These are phyloP conservation scores for Boletus tylopilopsis DNA, from an alignment of 768 basidiomycete species.

Conservation along the genomic window DNA sequence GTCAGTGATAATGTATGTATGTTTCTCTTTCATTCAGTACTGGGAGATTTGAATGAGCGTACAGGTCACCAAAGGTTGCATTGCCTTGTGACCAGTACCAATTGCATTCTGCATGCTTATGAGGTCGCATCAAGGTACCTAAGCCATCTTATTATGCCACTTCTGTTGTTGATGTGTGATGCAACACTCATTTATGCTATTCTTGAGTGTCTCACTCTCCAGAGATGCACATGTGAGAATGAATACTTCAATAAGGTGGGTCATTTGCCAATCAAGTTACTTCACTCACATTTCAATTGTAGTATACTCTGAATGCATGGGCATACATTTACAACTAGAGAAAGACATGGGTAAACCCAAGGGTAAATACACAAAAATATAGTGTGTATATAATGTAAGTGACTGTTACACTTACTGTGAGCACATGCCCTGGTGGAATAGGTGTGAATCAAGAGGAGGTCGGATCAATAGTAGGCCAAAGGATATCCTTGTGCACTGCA, in stretches of 20 bases:
- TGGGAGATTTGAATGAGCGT: background rate
- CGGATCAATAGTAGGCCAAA: no score
- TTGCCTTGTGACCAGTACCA: conserved; percentile 74
- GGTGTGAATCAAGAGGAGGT: no score
- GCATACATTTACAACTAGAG: conserved; percentile 72
- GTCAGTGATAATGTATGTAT: conserved; percentile 79
- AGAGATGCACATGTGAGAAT: conserved; percentile 85
- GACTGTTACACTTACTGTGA: no score
- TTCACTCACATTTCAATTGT: background rate
- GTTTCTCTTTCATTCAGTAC: background rate
- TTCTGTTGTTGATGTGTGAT: conserved; percentile 94
- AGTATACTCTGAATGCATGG: conserved; percentile 86
- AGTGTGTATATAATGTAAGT: no score
- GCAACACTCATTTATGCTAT: conserved; percentile 83
- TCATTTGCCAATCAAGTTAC: background rate
- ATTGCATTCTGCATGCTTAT: conserved; percentile 77
- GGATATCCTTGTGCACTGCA: no score
- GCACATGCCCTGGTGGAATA: no score
- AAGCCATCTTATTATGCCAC: conserved; percentile 80
- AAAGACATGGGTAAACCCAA: no score
- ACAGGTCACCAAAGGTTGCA: conserved; percentile 77
- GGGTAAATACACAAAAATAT: no score
- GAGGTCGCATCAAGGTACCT: conserved; percentile 82
- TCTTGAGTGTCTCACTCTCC: conserved; percentile 84
- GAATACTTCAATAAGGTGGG: conserved; percentile 84